These are phyloP conservation scores for Rosellinia necatrix DNA, from an alignment of 2,329 filamentous ascomycete genomes.

Conservation along the genomic window DNA sequence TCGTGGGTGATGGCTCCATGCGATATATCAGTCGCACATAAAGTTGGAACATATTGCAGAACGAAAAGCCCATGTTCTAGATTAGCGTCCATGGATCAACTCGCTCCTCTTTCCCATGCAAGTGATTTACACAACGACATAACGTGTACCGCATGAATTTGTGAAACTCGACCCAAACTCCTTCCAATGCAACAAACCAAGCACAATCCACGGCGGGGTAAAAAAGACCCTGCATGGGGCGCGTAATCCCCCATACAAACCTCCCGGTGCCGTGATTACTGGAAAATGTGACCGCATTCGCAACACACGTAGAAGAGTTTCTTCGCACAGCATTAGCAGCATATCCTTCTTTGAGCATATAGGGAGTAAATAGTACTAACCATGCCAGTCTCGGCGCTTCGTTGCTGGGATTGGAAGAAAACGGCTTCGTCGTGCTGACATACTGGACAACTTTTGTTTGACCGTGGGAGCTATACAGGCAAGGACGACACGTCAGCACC, in stretches of 20 bases:
- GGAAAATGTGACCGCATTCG: slow-evolving; percentile 87
- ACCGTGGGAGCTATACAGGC: slow-evolving; percentile 78
- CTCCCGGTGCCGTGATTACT: slow-evolving; percentile 43
- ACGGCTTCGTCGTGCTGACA: slow-evolving; percentile 91
- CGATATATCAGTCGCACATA: not conserved
- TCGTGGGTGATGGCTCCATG: no score
- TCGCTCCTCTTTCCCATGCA: slow-evolving; percentile 3
- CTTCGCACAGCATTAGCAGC: slow-evolving; percentile 50
- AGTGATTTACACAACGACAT: slow-evolving; percentile 10
- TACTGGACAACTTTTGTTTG: slow-evolving; percentile 81
- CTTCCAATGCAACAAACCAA: slow-evolving; percentile 31
- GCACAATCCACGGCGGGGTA: slow-evolving; percentile 20
- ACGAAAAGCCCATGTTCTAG: slow-evolving; percentile 8
- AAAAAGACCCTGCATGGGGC: slow-evolving; percentile 22
- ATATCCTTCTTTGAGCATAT: not conserved
- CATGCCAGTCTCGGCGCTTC: slow-evolving; percentile 97
- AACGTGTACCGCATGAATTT: slow-evolving; percentile 23
- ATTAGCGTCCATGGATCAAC: not conserved
- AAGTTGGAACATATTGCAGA: not conserved
- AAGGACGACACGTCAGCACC: slow-evolving; percentile 46
- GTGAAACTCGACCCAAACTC: slow-evolving; percentile 31
- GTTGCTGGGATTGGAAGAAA: slow-evolving; percentile 98
- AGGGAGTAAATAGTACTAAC: slow-evolving; percentile 58
- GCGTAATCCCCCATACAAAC: not conserved
- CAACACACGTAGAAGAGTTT: slow-evolving; percentile 96